Percentiles rank a stretch among this genome's conserved stretches.
These are phyloP conservation scores for Rhizopogon vulgaris DNA, from an alignment of 768 basidiomycete genomes.

Conservation along the genomic window DNA sequence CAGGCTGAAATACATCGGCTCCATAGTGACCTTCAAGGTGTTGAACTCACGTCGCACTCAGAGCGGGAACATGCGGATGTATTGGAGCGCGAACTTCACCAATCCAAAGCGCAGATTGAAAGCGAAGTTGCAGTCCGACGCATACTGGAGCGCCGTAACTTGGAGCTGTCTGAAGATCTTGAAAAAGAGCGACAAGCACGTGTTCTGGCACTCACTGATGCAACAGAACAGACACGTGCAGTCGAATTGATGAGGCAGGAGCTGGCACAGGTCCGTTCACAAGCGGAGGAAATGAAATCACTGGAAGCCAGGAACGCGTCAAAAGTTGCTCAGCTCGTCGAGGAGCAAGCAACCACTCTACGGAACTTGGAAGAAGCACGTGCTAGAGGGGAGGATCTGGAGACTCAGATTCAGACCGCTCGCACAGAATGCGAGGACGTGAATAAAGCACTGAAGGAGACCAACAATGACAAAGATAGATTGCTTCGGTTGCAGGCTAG, in stretches of 20 bases:
- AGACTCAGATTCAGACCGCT: conserved; percentile 66
- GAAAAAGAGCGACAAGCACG: conserved; percentile 51
- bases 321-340: conserved; percentile 59
- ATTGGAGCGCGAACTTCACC: conserved; percentile 60
- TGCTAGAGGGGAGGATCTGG: conserved; percentile 65
- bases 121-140: conserved; percentile 55
- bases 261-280: conserved; percentile 50
- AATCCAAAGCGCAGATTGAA: conserved; percentile 57
- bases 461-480: conserved; percentile 73
- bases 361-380: conserved; percentile 72
- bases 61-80: conserved; percentile 50
- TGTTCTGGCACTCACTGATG: conserved; percentile 56
- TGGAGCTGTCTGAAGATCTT: conserved; percentile 47
- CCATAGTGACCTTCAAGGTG: conserved; percentile 35
- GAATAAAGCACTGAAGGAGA: conserved; percentile 58
- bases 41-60: conserved; percentile 28
- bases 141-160: conserved; percentile 60
- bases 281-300: conserved; percentile 63
- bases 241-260: conserved; percentile 60
- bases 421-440: conserved; percentile 65
- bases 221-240: conserved; percentile 55
- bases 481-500: conserved; percentile 67
- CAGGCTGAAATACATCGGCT: conserved; percentile 55
- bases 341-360: conserved; percentile 70
- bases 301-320: conserved; percentile 59